Conservation (phyloP, 2,329 filamentous ascomycete genomes). For the Neonectria faginata region DNA sequence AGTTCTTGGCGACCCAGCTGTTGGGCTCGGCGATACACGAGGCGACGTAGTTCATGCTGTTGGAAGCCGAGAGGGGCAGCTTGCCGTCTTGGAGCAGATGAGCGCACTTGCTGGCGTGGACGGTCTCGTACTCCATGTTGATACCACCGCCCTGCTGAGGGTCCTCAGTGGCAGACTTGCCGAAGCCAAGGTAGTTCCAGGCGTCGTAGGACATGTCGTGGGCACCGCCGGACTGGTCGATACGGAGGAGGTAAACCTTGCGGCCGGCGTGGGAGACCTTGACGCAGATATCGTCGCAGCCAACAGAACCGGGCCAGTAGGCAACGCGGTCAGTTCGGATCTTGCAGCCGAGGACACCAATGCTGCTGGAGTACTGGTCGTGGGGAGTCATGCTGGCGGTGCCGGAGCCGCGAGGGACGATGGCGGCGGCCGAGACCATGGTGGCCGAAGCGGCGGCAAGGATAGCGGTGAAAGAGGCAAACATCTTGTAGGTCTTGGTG, state of each 20-base stretch:
- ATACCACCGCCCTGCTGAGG: slow-evolving; percentile 63
- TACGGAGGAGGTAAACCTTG: slow-evolving; percentile 66
- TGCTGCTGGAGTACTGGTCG: slow-evolving; percentile 65
- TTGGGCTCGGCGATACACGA: slow-evolving; percentile 58
- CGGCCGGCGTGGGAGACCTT: slow-evolving; percentile 62
- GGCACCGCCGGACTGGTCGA: slow-evolving; percentile 67
- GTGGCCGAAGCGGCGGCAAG: slow-evolving; percentile 47
- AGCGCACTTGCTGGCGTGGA: slow-evolving; percentile 61
- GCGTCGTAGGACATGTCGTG: slow-evolving; percentile 72
- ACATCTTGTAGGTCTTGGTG: slow-evolving; percentile 41
- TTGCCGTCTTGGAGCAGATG: slow-evolving; percentile 62
- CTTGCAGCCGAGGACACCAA: slow-evolving; percentile 71
- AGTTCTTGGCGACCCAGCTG: slow-evolving; percentile 66
- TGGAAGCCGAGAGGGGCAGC: slow-evolving; percentile 66
- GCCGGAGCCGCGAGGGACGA: slow-evolving; percentile 45
- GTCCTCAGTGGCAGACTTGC: slow-evolving; percentile 58
- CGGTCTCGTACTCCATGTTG: slow-evolving; percentile 62
- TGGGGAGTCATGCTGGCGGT: slow-evolving; percentile 63
- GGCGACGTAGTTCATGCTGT: slow-evolving; percentile 67
- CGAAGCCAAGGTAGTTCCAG: slow-evolving; percentile 69
- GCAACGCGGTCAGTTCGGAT: slow-evolving; percentile 70
- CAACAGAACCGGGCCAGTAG: slow-evolving; percentile 67
- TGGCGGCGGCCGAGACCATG: slow-evolving; percentile 45
- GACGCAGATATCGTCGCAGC: slow-evolving; percentile 69
- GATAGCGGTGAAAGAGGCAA: slow-evolving; percentile 48